Conservation (phyloP, 2,329 filamentous ascomycete genomes). For the Cryoendolithus antarcticus region DNA sequence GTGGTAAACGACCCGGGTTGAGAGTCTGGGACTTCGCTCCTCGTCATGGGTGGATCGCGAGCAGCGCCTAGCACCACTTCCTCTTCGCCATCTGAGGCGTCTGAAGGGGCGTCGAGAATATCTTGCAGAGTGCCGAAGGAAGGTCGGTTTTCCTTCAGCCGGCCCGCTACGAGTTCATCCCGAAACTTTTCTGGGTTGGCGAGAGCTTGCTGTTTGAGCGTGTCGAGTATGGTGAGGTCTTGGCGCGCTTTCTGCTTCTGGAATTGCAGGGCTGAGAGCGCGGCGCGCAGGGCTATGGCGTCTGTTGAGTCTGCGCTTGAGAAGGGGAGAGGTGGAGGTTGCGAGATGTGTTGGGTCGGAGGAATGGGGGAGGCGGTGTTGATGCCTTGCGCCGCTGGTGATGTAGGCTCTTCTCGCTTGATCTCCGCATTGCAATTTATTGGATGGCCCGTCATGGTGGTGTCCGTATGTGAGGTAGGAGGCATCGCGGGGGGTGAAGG, state of each 20-base stretch:
- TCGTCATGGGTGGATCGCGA: conserved; percentile 15
- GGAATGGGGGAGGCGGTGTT: conserved; percentile 6
- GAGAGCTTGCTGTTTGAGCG: conserved; percentile 58
- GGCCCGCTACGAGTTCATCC: conserved; percentile 52
- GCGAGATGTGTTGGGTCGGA: conserved; percentile 26
- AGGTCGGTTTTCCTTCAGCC: conserved; percentile 25
- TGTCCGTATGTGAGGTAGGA: conserved; percentile 2
- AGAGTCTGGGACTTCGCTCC: conserved; percentile 15
- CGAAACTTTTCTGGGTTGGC: conserved; percentile 61
- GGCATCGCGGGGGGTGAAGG: conserved; percentile 4
- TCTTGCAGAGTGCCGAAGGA: conserved; percentile 20
- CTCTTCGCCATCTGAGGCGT: conserved; percentile 16
- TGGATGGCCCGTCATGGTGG: conserved; percentile 1
- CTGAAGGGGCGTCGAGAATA: conserved; percentile 22
- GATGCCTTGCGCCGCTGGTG: conserved; percentile 3
- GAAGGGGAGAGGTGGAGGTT: conserved; percentile 33
- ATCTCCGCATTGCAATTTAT: not conserved
- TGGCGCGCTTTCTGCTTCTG: conserved; percentile 66
- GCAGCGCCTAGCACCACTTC: conserved; percentile 17
- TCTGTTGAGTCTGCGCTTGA: conserved; percentile 57
- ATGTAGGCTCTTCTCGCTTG: conserved; percentile 1
- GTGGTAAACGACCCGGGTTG: conserved; percentile 7
- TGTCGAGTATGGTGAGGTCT: conserved; percentile 60
- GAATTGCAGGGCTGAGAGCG: conserved; percentile 75
- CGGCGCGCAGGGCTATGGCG: conserved; percentile 72